phyloP scores from a whole-genome alignment of 1,284 basidiomycete species.

The Ganoderma meredithae region DNA sequence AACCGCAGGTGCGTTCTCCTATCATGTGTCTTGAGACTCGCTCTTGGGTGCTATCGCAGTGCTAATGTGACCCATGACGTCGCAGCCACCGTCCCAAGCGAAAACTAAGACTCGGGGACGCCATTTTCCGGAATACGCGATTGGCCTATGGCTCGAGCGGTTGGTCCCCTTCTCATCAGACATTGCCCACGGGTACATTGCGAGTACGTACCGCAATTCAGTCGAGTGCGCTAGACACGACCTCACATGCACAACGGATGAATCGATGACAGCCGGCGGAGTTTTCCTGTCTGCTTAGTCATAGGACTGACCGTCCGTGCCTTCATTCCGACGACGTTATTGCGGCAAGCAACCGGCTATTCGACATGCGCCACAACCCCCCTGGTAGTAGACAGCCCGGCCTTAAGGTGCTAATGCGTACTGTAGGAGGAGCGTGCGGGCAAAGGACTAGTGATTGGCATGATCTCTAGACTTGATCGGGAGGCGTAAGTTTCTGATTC shows the following conservation, averaged over 20 bases:
- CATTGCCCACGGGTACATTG: not conserved
- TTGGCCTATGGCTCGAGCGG: not conserved
- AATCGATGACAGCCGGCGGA: not conserved
- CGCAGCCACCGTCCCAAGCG: not conserved
- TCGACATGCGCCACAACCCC: not conserved
- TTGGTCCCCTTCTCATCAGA: not conserved
- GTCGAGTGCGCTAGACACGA: not conserved
- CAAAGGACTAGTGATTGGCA: not conserved
- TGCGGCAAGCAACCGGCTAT: not conserved
- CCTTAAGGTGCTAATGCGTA: not conserved
- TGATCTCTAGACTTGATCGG: not conserved
- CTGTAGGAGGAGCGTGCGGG: not conserved
- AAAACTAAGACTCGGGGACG: not conserved
- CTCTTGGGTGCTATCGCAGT: not conserved
- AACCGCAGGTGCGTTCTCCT: not conserved
- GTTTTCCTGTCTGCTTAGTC: conserved; percentile 1
- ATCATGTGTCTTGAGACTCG: not conserved
- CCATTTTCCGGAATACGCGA: not conserved
- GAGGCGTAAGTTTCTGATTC: not conserved
- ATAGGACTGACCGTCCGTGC: not conserved
- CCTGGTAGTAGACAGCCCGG: not conserved
- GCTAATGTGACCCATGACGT: not conserved
- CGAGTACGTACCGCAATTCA: not conserved
- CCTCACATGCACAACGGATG: not conserved
- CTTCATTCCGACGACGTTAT: not conserved